A percentile compares a stretch with the other conserved stretches of the same genome.
Evolutionary conservation across 768 basidiomycete species (phyloP).

Genomic region (Tulasnella sp.): DNA sequence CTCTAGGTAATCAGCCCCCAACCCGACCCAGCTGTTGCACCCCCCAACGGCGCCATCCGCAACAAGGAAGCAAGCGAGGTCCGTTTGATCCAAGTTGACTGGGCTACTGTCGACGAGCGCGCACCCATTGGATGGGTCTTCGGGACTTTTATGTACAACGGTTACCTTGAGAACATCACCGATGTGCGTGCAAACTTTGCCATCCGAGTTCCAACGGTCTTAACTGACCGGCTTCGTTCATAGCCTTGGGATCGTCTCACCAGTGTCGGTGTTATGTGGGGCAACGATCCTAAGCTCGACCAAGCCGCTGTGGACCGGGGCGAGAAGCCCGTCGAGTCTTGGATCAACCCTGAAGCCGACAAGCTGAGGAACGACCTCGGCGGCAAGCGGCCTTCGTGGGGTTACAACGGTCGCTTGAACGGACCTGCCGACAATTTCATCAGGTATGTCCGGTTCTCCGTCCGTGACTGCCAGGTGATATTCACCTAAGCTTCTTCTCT

Average conservation of each 20-base stretch:
- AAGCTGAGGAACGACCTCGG: neutral
- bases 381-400: constrained; percentile 9
- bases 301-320: neutral
- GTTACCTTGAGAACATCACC: neutral
- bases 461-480: neutral
- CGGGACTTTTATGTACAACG: constrained; percentile 4
- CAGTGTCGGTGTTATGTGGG: constrained; percentile 2
- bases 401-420: constrained; percentile 15
- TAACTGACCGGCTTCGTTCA: neutral
- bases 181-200: neutral
- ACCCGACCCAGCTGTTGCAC: neutral
- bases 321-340: neutral
- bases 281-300: constrained; percentile 6
- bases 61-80: neutral
- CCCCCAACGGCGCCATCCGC: neutral
- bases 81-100: constrained; percentile 10
- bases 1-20: neutral
- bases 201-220: neutral
- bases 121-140: constrained; percentile 10
- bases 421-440: constrained; percentile 7
- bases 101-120: neutral
- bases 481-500: neutral
- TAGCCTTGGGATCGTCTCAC: constrained; percentile 12
- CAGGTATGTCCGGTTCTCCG: neutral
- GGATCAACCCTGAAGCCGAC: constrained; percentile 7